Evolutionary conservation across 306 rosid species (phyloP).

Genomic region (Sophora flavescens): DNA sequence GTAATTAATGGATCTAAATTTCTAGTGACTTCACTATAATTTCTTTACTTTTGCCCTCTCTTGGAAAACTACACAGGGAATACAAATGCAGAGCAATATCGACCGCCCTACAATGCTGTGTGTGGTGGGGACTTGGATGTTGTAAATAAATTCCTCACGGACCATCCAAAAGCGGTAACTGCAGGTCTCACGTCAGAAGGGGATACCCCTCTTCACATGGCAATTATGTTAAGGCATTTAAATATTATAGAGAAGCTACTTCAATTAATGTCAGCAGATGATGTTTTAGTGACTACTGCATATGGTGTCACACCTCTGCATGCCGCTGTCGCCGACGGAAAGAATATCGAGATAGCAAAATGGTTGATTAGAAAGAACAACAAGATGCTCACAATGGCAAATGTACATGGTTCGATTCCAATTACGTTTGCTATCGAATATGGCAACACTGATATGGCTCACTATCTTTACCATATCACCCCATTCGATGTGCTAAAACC

Average conservation of each 20-base stretch:
- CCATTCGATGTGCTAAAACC: background rate
- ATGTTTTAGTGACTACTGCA: background rate
- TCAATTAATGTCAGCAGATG: background rate
- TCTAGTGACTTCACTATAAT: too few relatives aligned
- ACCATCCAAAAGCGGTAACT: background rate
- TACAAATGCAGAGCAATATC: too few relatives aligned
- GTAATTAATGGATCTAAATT: too few relatives aligned
- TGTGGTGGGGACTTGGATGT: background rate
- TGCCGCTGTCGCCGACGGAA: too few relatives aligned
- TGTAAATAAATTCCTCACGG: background rate
- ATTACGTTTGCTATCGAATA: background rate
- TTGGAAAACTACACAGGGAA: background rate
- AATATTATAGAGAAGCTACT: background rate
- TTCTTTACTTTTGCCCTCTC: too few relatives aligned
- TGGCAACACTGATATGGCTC: too few relatives aligned
- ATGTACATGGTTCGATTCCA: background rate
- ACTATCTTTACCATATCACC: slow-evolving; percentile 8
- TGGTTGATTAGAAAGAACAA: background rate
- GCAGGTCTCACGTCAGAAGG: background rate
- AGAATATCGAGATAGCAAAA: background rate
- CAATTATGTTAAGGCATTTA: background rate
- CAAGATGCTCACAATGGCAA: background rate
- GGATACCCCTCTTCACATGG: background rate
- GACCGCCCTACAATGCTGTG: too few relatives aligned
- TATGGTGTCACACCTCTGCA: background rate